Percentiles rank a stretch among this genome's conserved stretches.
Evolutionary conservation across 1,284 basidiomycete genomes (phyloP).

Genomic region (Cutaneotrichosporon mucoides): DNA sequence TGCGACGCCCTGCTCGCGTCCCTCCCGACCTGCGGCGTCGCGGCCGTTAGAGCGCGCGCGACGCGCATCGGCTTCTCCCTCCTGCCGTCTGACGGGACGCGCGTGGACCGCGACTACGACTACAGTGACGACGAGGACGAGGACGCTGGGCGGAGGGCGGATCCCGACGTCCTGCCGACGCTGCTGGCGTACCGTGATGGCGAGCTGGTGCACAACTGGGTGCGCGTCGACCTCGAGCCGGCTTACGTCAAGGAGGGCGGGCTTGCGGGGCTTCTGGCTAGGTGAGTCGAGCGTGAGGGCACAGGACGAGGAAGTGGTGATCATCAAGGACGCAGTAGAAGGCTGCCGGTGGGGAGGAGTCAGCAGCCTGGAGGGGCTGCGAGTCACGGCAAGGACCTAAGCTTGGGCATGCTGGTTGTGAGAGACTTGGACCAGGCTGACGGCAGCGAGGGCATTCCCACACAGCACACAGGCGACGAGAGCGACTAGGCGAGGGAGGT

Average conservation of each 20-base stretch:
- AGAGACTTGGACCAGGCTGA: neutral
- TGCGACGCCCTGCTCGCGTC: constrained; percentile 31
- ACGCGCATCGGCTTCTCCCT: constrained; percentile 41
- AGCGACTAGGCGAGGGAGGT: neutral
- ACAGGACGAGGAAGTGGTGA: no score
- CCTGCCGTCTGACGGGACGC: constrained; percentile 10
- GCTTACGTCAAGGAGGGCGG: constrained; percentile 21
- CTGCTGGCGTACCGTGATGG: constrained; percentile 45
- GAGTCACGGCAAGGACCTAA: no score
- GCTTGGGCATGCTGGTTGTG: no score
- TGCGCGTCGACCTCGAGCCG: constrained; percentile 45
- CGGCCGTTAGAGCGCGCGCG: constrained; percentile 35
- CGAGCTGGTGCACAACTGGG: constrained; percentile 40
- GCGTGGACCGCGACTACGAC: constrained; percentile 15
- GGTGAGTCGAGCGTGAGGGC: constrained; percentile 22
- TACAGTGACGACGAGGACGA: constrained; percentile 15
- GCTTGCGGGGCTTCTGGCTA: constrained; percentile 33
- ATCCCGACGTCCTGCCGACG: constrained; percentile 47
- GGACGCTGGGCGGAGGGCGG: constrained; percentile 23
- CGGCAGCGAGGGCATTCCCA: constrained; percentile 10
- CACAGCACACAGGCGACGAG: neutral
- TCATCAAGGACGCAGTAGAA: no score
- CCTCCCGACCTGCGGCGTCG: constrained; percentile 15
- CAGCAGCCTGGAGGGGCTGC: no score
- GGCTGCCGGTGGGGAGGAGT: no score